These are phyloP conservation scores for Nitzschia putrida DNA, from an alignment of 108 stramenopile species.

Conservation along the genomic window DNA sequence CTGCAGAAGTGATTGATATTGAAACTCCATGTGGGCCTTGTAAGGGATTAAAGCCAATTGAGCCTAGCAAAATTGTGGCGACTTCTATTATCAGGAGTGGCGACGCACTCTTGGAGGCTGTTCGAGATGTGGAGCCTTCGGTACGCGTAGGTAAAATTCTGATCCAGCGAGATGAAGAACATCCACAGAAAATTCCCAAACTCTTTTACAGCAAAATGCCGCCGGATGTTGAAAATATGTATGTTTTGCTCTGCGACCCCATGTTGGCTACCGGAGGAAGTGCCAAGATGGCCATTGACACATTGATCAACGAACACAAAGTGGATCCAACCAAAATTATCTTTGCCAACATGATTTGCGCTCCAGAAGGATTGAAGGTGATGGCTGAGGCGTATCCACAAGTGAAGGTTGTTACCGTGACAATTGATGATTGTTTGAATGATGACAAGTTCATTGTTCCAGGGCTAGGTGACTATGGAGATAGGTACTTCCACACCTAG, in stretches of 20 bases:
- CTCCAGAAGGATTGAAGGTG: slow-evolving; percentile 89
- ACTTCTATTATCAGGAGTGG: slow-evolving; percentile 95
- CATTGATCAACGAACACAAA: slow-evolving; percentile 52
- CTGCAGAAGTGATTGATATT: slow-evolving; percentile 44
- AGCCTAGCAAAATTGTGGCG: slow-evolving; percentile 28
- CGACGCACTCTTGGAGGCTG: slow-evolving; percentile 86
- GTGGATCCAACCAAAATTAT: slow-evolving; percentile 74
- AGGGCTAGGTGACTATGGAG: slow-evolving; percentile 97
- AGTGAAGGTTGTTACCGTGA: slow-evolving; percentile 84
- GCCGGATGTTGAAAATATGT: slow-evolving; percentile 61
- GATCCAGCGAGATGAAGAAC: slow-evolving; percentile 94
- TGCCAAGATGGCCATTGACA: slow-evolving; percentile 79
- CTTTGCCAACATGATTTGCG: slow-evolving; percentile 95
- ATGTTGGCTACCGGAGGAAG: slow-evolving; percentile 99
- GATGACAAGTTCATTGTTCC: slow-evolving; percentile 96
- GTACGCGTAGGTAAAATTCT: slow-evolving; percentile 90
- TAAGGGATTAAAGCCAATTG: slow-evolving; percentile 46
- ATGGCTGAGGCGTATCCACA: slow-evolving; percentile 40
- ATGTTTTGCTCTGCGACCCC: slow-evolving; percentile 94
- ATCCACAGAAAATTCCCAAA: slow-evolving; percentile 76
- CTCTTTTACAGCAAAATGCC: slow-evolving; percentile 95
- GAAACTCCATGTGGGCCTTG: slow-evolving; percentile 76
- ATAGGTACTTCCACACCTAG: slow-evolving; percentile 89
- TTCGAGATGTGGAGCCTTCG: slow-evolving; percentile 77
- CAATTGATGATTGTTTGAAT: slow-evolving; percentile 90